phyloP scores from a whole-genome alignment of 2,329 filamentous ascomycete species.

The Cercospora sojina region DNA sequence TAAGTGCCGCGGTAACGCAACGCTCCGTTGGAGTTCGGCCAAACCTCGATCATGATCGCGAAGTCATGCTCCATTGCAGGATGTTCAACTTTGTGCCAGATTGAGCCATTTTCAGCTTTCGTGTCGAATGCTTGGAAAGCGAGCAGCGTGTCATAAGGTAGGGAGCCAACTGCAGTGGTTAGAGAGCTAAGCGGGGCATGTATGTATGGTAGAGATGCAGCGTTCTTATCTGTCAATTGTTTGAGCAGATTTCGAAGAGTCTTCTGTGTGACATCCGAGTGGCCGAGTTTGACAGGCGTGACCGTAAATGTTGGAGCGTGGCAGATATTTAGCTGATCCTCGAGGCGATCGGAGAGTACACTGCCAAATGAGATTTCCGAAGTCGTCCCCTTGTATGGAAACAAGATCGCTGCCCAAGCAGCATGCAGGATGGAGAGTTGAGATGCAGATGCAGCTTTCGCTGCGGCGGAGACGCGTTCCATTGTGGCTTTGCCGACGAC shows the following conservation, averaged over 20 bases:
- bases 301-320: conserved; percentile 35
- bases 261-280: conserved; percentile 28
- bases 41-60: conserved; percentile 33
- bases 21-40: conserved; percentile 21
- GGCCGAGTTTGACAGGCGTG: conserved; percentile 24
- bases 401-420: not conserved
- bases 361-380: conserved; percentile 70
- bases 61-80: conserved; percentile 36
- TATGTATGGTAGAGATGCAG: conserved; percentile 13
- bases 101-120: not conserved
- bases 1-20: conserved; percentile 19
- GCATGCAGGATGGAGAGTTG: not conserved
- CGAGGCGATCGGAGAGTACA: conserved; percentile 71
- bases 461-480: not conserved
- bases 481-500: not conserved
- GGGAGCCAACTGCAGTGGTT: conserved; percentile 15
- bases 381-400: conserved; percentile 29
- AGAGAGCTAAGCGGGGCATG: conserved; percentile 18
- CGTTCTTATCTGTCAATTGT: conserved; percentile 16
- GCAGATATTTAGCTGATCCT: conserved; percentile 38
- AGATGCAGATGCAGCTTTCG: not conserved
- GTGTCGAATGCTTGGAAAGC: conserved; percentile 23
- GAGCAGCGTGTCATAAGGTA: conserved; percentile 22
- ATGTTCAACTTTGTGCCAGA: conserved; percentile 30
- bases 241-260: conserved; percentile 1